Percentiles rank a stretch among this genome's conserved stretches.
Conservation (phyloP, 139 green algal genomes). For the Auxenochlorella protothecoides region DNA sequence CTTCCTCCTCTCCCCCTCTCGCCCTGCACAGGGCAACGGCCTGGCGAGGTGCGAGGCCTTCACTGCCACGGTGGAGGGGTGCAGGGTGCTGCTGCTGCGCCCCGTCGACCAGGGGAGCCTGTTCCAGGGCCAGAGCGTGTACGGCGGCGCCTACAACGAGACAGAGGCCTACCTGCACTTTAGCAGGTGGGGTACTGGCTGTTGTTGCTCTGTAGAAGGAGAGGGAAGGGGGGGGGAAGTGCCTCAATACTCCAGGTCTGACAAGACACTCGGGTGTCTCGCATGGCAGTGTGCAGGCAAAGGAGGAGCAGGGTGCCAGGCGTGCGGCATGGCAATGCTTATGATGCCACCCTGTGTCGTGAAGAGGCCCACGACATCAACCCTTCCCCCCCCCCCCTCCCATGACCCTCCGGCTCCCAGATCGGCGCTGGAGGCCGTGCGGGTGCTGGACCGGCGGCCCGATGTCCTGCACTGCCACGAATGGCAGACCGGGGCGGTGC, state of each 20-base stretch:
- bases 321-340: no score
- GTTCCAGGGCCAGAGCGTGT: slow-evolving; percentile 75
- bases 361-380: no score
- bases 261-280: no score
- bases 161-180: slow-evolving; percentile 94
- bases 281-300: no score
- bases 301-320: no score
- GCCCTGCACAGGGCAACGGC: no score
- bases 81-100: slow-evolving; percentile 50
- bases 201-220: not conserved
- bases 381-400: no score
- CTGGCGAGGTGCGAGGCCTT: slow-evolving; percentile 15
- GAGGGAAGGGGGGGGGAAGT: no score
- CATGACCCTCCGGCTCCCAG: slow-evolving; percentile 27
- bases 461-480: slow-evolving; percentile 83
- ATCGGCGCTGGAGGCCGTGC: slow-evolving; percentile 75
- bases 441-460: slow-evolving; percentile 24
- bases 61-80: slow-evolving; percentile 37
- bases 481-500: slow-evolving; percentile 71
- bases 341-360: no score
- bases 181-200: slow-evolving; percentile 38
- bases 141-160: slow-evolving; percentile 90
- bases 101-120: slow-evolving; percentile 55
- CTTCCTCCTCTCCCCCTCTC: no score
- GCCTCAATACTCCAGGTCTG: no score